Conservation (phyloP, 352 stramenopile species). For the Phytophthora podocarpi region DNA sequence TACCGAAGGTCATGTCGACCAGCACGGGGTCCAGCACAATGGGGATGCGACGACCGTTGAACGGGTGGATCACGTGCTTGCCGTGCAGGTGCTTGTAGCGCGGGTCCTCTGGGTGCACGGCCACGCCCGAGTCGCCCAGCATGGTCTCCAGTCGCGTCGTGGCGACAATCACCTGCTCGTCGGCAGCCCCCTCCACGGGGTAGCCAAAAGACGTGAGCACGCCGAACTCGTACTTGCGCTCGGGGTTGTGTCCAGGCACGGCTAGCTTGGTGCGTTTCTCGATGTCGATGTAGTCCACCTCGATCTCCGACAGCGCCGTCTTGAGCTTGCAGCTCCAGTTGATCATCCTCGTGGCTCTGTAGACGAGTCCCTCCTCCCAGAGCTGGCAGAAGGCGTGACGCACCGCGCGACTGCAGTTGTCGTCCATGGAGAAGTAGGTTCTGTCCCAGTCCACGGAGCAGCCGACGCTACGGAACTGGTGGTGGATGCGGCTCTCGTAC, state of each 20-base stretch:
- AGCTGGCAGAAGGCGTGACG: slow-evolving; percentile 96
- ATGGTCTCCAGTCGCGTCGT: slow-evolving; percentile 99
- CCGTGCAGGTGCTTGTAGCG: slow-evolving; percentile 99
- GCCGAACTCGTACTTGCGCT: slow-evolving; percentile 99
- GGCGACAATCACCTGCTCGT: slow-evolving; percentile 81
- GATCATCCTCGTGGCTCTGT: slow-evolving; percentile 97
- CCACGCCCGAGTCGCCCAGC: slow-evolving; percentile 98
- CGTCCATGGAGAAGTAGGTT: slow-evolving; percentile 99
- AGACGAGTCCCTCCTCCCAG: slow-evolving; percentile 95
- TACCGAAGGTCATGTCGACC: slow-evolving; percentile 99
- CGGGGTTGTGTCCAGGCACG: slow-evolving; percentile 96
- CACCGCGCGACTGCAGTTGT: slow-evolving; percentile 97
- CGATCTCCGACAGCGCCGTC: slow-evolving; percentile 95
- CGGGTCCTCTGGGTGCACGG: slow-evolving; percentile 98
- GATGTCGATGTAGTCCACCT: slow-evolving; percentile 99
- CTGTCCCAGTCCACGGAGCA: slow-evolving; percentile 97
- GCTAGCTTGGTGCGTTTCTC: slow-evolving; percentile 95
- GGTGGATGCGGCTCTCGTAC: slow-evolving; percentile 86
- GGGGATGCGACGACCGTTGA: slow-evolving; percentile 96
- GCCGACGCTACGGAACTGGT: slow-evolving; percentile 92
- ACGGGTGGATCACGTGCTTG: slow-evolving; percentile 98
- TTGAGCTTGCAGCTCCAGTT: slow-evolving; percentile 99
- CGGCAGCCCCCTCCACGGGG: slow-evolving; percentile 89
- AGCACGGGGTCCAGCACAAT: slow-evolving; percentile 96
- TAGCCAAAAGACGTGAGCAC: slow-evolving; percentile 98